Conservation (phyloP, 2,329 filamentous ascomycete genomes). For the Trichoderma koningiopsis region DNA sequence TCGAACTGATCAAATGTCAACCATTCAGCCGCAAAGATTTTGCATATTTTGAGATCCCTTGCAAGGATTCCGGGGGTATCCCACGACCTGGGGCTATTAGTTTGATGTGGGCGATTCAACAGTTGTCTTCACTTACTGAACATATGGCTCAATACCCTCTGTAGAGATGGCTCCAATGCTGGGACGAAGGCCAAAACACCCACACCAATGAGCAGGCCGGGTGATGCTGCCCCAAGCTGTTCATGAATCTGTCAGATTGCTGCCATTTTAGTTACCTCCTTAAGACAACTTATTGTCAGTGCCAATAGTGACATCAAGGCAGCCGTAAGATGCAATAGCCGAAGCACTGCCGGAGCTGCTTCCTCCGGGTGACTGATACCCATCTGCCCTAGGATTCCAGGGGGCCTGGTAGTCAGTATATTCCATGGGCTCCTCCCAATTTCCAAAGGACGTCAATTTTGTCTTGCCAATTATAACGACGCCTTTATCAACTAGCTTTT, state of each 20-base stretch:
- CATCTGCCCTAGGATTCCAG: background rate
- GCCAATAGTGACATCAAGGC: background rate
- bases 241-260: background rate
- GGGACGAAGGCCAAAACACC: background rate
- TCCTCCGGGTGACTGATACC: background rate
- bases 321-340: background rate
- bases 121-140: too few relatives aligned
- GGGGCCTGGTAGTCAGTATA: conserved; percentile 2
- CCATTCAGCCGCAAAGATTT: background rate
- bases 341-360: conserved; percentile 1
- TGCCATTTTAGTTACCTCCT: too few relatives aligned
- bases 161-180: background rate
- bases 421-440: conserved; percentile 6
- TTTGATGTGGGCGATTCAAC: too few relatives aligned
- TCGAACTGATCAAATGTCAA: background rate
- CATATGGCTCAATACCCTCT: background rate
- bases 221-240: conserved; percentile 1
- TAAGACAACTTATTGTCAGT: background rate
- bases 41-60: background rate
- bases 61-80: background rate
- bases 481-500: background rate
- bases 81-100: too few relatives aligned
- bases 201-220: background rate
- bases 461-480: background rate
- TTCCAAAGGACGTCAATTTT: background rate